These are phyloP conservation scores for Penicillium sp. DNA, from an alignment of 2,329 filamentous ascomycete genomes.

Conservation along the genomic window DNA sequence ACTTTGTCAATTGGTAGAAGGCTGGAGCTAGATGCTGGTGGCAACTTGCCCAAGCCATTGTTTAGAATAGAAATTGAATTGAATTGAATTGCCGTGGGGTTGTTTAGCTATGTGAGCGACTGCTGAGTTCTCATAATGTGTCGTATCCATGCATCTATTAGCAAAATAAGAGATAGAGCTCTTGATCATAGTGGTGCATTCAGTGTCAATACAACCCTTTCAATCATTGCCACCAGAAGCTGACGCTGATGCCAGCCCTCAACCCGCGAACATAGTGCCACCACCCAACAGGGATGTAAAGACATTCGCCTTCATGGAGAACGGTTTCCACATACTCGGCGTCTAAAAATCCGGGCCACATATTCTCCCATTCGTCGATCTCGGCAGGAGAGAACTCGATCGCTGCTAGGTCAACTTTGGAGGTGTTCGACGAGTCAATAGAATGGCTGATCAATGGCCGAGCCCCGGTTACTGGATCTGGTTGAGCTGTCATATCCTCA, in stretches of 20 bases:
- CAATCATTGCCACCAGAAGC: slow-evolving; percentile 84
- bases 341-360: slow-evolving; percentile 58
- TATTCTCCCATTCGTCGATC: slow-evolving; percentile 43
- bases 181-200: not conserved
- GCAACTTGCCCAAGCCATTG: too few species aligned
- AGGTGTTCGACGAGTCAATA: slow-evolving; percentile 93
- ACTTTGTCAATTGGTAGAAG: slow-evolving; percentile 48
- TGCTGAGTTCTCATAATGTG: not conserved
- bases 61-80: too few species aligned
- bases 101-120: not conserved
- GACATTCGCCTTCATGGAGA: slow-evolving; percentile 74
- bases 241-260: slow-evolving; percentile 87
- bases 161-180: not conserved
- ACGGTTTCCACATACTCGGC: slow-evolving; percentile 73
- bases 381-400: slow-evolving; percentile 57
- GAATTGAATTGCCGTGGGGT: too few species aligned
- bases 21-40: slow-evolving; percentile 31
- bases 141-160: not conserved
- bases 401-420: slow-evolving; percentile 71
- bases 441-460: slow-evolving; percentile 16
- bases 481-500: slow-evolving; percentile 2
- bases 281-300: slow-evolving; percentile 93
- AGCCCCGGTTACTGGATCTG: slow-evolving; percentile 1
- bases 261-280: slow-evolving; percentile 95
- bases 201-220: not conserved